Evolutionary conservation across 2,329 filamentous ascomycete genomes (phyloP).

Genomic region (Helotiales sp.): DNA sequence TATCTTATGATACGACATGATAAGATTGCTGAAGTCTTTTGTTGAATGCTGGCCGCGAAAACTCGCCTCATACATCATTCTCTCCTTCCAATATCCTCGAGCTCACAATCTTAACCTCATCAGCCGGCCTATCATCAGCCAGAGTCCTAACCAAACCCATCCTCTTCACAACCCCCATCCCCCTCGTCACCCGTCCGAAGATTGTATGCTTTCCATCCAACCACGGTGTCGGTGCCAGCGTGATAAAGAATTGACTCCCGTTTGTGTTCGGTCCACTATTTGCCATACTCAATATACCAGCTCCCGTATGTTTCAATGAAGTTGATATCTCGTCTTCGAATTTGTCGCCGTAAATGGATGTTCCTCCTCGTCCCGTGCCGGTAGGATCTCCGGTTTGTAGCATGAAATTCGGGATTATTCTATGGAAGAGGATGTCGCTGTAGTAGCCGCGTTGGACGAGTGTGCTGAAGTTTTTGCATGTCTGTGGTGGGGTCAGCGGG

Average conservation of each 20-base stretch:
- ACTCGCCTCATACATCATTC: slow-evolving; percentile 26
- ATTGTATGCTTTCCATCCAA: slow-evolving; percentile 96
- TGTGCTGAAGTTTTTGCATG: slow-evolving; percentile 83
- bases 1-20: not conserved
- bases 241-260: slow-evolving; percentile 95
- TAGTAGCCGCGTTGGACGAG: slow-evolving; percentile 86
- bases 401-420: slow-evolving; percentile 96
- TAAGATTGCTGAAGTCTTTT: not conserved
- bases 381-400: slow-evolving; percentile 93
- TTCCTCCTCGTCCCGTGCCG: slow-evolving; percentile 85
- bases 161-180: slow-evolving; percentile 79
- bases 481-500: slow-evolving; percentile 42
- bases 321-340: slow-evolving; percentile 89
- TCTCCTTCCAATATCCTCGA: slow-evolving; percentile 69
- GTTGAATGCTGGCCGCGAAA: not conserved
- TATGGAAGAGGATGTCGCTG: slow-evolving; percentile 83
- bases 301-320: slow-evolving; percentile 84
- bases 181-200: slow-evolving; percentile 85
- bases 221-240: slow-evolving; percentile 92
- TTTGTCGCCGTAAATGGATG: slow-evolving; percentile 87
- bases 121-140: slow-evolving; percentile 74
- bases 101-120: slow-evolving; percentile 78
- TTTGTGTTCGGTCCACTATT: slow-evolving; percentile 93
- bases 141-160: slow-evolving; percentile 88
- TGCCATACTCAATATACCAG: slow-evolving; percentile 94